Evolutionary conservation across 2,329 filamentous ascomycete species (phyloP).

Genomic region (Cercospora sojina): DNA sequence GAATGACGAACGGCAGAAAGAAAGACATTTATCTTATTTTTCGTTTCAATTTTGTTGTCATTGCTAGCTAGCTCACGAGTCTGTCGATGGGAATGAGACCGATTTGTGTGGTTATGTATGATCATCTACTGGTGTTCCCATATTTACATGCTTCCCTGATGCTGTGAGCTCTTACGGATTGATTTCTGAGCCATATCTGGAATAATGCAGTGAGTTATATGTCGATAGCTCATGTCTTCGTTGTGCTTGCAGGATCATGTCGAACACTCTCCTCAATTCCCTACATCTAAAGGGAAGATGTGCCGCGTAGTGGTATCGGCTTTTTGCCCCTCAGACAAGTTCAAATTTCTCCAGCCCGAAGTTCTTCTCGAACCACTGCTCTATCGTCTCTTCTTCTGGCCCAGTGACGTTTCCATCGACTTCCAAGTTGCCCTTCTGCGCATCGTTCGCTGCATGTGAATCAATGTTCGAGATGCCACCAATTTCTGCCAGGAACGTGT

Average conservation of each 20-base stretch:
- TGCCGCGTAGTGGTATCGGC: background rate
- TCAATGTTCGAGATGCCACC: background rate
- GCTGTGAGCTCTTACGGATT: background rate
- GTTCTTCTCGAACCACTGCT: conserved; percentile 33
- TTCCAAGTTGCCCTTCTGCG: background rate
- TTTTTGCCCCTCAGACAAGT: conserved; percentile 17
- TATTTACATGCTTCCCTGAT: background rate
- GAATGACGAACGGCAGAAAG: background rate
- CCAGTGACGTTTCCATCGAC: background rate
- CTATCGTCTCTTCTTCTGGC: conserved; percentile 16
- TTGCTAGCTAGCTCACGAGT: background rate
- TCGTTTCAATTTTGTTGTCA: background rate
- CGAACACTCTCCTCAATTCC: background rate
- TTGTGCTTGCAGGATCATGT: background rate
- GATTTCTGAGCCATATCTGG: background rate
- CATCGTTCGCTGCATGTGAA: background rate
- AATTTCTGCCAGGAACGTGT: conserved; percentile 2
- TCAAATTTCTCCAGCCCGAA: conserved; percentile 33
- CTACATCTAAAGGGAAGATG: background rate
- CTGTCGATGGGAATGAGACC: background rate
- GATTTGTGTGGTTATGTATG: background rate
- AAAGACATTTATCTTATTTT: background rate
- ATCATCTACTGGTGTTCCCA: background rate
- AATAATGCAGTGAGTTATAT: background rate
- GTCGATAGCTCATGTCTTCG: background rate